Conservation (phyloP, 1,284 basidiomycete species). For the Pyrrhoderma noxium region DNA sequence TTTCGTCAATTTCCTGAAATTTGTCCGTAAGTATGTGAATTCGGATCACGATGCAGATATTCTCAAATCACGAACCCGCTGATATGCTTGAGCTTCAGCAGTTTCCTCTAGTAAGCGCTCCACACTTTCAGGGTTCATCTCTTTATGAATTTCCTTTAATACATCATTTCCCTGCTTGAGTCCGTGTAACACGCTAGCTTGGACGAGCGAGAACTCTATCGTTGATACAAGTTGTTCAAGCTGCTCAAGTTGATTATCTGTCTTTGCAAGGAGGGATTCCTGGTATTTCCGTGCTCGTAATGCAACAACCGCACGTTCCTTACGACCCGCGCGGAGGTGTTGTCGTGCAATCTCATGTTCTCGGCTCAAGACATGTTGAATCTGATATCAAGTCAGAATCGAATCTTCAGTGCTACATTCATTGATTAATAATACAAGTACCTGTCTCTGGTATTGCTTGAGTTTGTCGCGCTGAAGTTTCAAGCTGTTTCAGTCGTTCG, state of each 20-base stretch:
- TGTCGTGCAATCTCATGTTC: slow-evolving; percentile 87
- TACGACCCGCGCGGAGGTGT: slow-evolving; percentile 76
- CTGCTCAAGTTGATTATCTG: slow-evolving; percentile 84
- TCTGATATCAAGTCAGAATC: slow-evolving; percentile 40
- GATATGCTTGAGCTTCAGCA: slow-evolving; percentile 87
- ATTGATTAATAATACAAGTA: slow-evolving; percentile 28
- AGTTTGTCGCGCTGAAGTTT: slow-evolving; percentile 96
- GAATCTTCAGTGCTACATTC: neutral
- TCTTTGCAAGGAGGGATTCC: slow-evolving; percentile 79
- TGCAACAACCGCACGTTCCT: slow-evolving; percentile 81
- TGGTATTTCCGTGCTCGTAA: slow-evolving; percentile 91
- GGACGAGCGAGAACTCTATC: slow-evolving; percentile 94
- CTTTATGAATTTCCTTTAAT: slow-evolving; percentile 87
- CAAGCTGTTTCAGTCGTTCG: slow-evolving; percentile 43
- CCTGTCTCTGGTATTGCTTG: slow-evolving; percentile 92
- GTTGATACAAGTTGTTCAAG: slow-evolving; percentile 89
- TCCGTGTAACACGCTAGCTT: slow-evolving; percentile 89
- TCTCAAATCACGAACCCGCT: slow-evolving; percentile 50
- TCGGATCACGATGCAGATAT: neutral
- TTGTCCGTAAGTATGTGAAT: slow-evolving; percentile 5
- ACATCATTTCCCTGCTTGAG: slow-evolving; percentile 91
- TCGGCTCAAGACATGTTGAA: slow-evolving; percentile 79
- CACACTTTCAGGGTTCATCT: slow-evolving; percentile 89
- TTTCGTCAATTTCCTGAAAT: slow-evolving; percentile 80
- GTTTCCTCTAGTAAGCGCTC: slow-evolving; percentile 91